Evolutionary conservation across 495 filamentous ascomycete genomes (phyloP).

Genomic region (Lineolata rhizophorae): DNA sequence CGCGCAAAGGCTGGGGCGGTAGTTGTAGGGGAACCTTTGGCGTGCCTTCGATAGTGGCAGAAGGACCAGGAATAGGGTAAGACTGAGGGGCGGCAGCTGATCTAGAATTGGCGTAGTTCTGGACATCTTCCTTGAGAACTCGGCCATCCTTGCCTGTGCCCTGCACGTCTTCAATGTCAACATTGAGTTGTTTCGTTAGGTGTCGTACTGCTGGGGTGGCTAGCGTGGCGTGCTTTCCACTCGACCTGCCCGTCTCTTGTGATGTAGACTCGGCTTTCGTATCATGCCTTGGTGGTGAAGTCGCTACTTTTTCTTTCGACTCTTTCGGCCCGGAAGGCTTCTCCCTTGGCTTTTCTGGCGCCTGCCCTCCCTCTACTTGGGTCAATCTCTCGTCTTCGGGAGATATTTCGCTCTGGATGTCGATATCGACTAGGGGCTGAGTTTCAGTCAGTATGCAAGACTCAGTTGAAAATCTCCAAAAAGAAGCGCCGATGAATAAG

Average conservation of each 20-base stretch:
- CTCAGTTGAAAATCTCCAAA: too few relatives aligned
- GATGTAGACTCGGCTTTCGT: constrained; percentile 2
- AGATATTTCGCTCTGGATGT: constrained; percentile 39
- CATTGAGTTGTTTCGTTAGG: constrained; percentile 49
- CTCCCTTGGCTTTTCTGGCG: constrained; percentile 2
- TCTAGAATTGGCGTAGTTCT: constrained; percentile 27
- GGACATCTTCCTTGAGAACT: constrained; percentile 86
- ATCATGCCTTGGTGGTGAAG: constrained; percentile 1
- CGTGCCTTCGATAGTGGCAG: too few relatives aligned
- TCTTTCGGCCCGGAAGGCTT: too few relatives aligned
- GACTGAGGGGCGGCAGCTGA: constrained; percentile 1
- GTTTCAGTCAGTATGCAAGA: not conserved
- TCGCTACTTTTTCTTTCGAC: too few relatives aligned
- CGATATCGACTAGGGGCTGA: constrained; percentile 55
- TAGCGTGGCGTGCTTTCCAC: constrained; percentile 37
- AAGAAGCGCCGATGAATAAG: constrained; percentile 3
- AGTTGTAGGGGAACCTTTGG: too few relatives aligned
- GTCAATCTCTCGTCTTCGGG: constrained; percentile 28
- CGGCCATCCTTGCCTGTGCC: constrained; percentile 87
- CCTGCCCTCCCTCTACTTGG: constrained; percentile 11
- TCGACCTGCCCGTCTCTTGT: constrained; percentile 1
- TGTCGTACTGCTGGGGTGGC: constrained; percentile 90
- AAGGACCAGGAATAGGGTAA: constrained; percentile 1
- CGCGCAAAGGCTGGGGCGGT: constrained; percentile 8
- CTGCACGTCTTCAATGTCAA: constrained; percentile 52